Base-by-base conservation (phyloP, 352 stramenopile species). In the Pythium guiyangense region DNA sequence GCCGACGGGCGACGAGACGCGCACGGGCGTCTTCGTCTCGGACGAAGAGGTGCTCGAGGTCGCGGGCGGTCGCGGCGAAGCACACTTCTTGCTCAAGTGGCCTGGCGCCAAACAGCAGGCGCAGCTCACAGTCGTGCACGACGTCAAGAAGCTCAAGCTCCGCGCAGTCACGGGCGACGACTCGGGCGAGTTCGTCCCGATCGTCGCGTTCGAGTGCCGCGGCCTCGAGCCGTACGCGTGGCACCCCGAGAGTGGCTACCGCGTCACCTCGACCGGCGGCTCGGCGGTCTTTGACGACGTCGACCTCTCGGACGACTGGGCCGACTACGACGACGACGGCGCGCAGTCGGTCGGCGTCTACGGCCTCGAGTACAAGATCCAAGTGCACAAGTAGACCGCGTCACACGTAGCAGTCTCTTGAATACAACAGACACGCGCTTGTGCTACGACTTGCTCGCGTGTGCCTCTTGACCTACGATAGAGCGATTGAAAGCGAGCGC, bases 41-140 rank as follows among this genome's bases (percentile, higher is more conserved):
- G 84, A 94, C 52, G 84, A 93, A 54, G 77, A 92, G 56, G 56
- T 69, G 9, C 64, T 88, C 53, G 79, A 94, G 51, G 77, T 96
- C 25, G 74, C 79, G 17, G 84, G 84, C 37, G 81, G 84, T 14
- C 77, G 84, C 40, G 79, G 82, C 35, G 79, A 86, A 27, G 86
- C 75, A 49, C 84, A 96, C 49, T 96, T 94, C 39, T 63, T 85
- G 52, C 73, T 96, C 61, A 94, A 90, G 74, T 96, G 82, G 82
- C 86, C 84, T 3, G 86, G 86, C 47, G 73, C 85, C 25, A 90
- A 79, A 55, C 93, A 93, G 58, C 69, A 84, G 39, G 72, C 77
- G 61, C 78, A 92, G 64, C 71, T 96, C 59, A 92, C 80, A 45
- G 82, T 96, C 35, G 71, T 94, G 50, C 80, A 82, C 34, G 82